Percentiles rank a stretch among this genome's conserved stretches.
These are phyloP conservation scores for Saturnispora kantuleensis DNA, from an alignment of 805 yeast species.

Conservation along the genomic window DNA sequence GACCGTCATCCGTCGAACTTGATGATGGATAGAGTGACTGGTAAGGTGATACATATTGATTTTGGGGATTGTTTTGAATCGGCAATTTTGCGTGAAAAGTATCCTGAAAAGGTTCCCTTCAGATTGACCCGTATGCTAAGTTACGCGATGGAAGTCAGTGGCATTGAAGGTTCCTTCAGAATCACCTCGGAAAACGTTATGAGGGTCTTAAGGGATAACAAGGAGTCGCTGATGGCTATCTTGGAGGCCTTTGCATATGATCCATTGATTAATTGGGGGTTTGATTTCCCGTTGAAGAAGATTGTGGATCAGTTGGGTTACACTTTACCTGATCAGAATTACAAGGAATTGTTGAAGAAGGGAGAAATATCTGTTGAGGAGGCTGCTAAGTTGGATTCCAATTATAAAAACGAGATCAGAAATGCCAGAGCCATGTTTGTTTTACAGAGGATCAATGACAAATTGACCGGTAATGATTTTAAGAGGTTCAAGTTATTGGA, in stretches of 20 bases:
- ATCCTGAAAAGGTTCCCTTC: slow-evolving; percentile 97
- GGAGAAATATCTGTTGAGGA: slow-evolving; percentile 74
- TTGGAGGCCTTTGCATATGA: slow-evolving; percentile 97
- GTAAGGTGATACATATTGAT: slow-evolving; percentile 94
- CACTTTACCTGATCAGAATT: slow-evolving; percentile 54
- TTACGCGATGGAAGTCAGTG: slow-evolving; percentile 98
- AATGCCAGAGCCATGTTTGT: slow-evolving; percentile 89
- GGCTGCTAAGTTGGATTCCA: slow-evolving; percentile 57
- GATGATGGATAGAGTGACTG: slow-evolving; percentile 90
- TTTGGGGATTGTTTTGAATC: slow-evolving; percentile 99
- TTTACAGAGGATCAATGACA: slow-evolving; percentile 80
- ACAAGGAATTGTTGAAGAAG: slow-evolving; percentile 57
- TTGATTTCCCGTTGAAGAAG: slow-evolving; percentile 78
- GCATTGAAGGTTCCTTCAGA: slow-evolving; percentile 94
- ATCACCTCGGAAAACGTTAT: slow-evolving; percentile 96
- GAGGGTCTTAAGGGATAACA: slow-evolving; percentile 87
- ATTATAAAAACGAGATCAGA: slow-evolving; percentile 63
- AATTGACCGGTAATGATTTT: slow-evolving; percentile 90
- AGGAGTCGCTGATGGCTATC: slow-evolving; percentile 95
- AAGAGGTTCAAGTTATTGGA: slow-evolving; percentile 58
- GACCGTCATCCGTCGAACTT: slow-evolving; percentile 96
- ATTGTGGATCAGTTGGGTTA: slow-evolving; percentile 50
- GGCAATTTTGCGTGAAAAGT: slow-evolving; percentile 90
- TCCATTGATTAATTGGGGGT: slow-evolving; percentile 98
- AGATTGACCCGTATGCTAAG: slow-evolving; percentile 93